Base-by-base conservation (phyloP, 2,329 filamentous ascomycete genomes). In the Alternaria gaisen region DNA sequence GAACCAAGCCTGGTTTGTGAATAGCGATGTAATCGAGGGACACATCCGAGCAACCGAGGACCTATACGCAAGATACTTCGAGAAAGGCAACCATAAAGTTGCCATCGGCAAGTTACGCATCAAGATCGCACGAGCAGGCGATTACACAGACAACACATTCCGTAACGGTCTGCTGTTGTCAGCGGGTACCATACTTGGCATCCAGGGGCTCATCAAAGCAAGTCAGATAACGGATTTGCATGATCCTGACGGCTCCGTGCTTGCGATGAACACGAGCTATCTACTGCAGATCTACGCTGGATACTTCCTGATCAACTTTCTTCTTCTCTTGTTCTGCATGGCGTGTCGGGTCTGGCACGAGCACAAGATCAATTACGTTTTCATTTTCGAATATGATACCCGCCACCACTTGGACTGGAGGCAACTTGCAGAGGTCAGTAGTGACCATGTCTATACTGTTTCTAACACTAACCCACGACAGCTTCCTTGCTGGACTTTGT, bases 321-420 rank as follows among this genome's bases (percentile, higher is more conserved):
- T 98, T 20, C 90, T 96, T 72, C 82, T 90, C 10, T 81, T 96
- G n/a, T 98, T 98, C 74, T 93, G 91, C 72, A 72, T 97, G 36
- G 90, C 93, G 72, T 97, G 94, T 76, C 88, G 89, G 57, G 80
- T 97, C 16, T 99, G 94, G 93, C 88, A 88, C 6, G 83, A 83
- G 53, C 89, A 90, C 76, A 96, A 94, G 79, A 92, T 99, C 80
- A 99, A 99, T 76, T 98, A 98, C 77, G 87, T 90, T 55, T 97
- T 97, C 78, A 93, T 98, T 69, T 99, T 99, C 74, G 95, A 99
- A 80, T 95, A 97, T 74, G 94, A 98, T 81, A 89, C 90, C 55
- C 86, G 94, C 59, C 89, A 95, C 76, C 88, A 90, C 65, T 82
- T 98, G 28, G 92, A 98, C 78, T 99, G 94, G 93, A 89, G 92